A percentile compares a stretch with the other conserved stretches of the same genome.
Conservation (phyloP, 2,329 filamentous ascomycete species). For the Sclerotinia borealis region DNA sequence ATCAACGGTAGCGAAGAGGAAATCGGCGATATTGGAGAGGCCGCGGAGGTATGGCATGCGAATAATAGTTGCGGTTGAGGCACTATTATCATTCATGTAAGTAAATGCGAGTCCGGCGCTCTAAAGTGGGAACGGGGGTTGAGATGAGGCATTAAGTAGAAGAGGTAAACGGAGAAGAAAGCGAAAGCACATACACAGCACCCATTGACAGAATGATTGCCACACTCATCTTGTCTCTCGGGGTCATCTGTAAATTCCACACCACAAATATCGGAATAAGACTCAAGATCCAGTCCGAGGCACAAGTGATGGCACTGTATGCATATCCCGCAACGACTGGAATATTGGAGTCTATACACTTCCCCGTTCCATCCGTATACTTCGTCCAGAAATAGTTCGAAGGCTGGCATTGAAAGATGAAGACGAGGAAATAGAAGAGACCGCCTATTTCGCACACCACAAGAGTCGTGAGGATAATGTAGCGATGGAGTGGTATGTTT, state of each 20-base stretch:
- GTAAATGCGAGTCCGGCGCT: not conserved
- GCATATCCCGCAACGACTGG: slow-evolving; percentile 34
- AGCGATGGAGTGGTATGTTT: slow-evolving; percentile 29
- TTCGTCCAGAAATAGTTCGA: slow-evolving; percentile 36
- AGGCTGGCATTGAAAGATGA: slow-evolving; percentile 37
- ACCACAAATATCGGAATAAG: slow-evolving; percentile 38
- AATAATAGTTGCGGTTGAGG: slow-evolving; percentile 37
- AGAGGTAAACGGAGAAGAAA: not conserved
- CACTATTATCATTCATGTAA: slow-evolving; percentile 19
- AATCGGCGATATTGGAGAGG: slow-evolving; percentile 33
- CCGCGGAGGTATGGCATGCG: slow-evolving; percentile 38
- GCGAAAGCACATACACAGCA: slow-evolving; percentile 32
- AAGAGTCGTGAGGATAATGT: slow-evolving; percentile 33
- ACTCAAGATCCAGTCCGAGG: slow-evolving; percentile 38
- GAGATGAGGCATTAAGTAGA: not conserved
- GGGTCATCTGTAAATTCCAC: slow-evolving; percentile 38
- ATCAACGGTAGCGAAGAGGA: slow-evolving; percentile 37
- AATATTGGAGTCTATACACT: slow-evolving; percentile 31
- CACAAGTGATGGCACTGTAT: slow-evolving; percentile 37
- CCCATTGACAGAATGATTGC: slow-evolving; percentile 31
- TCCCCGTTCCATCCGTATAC: slow-evolving; percentile 31
- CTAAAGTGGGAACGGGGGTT: too few relatives aligned
- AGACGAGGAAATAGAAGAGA: slow-evolving; percentile 35
- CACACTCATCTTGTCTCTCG: slow-evolving; percentile 35
- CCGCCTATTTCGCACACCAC: slow-evolving; percentile 32